Percentiles rank a stretch among this genome's conserved stretches.
Evolutionary conservation across 1,284 basidiomycete species (phyloP).

Genomic region (Tylopilus sp.): DNA sequence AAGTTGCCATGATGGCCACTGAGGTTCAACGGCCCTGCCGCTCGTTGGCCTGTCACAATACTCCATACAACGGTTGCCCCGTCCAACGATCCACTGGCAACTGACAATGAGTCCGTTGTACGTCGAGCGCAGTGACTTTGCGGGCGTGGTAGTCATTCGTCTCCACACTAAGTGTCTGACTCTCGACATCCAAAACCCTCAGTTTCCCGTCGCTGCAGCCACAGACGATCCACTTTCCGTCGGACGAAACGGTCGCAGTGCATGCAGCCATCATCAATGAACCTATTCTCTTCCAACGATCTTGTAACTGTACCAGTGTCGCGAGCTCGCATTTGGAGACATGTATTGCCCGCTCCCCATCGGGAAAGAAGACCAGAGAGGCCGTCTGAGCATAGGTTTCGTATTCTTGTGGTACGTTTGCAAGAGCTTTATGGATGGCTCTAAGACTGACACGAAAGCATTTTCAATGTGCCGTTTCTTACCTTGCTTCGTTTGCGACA

Average conservation of each 20-base stretch:
- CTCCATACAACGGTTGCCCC: constrained; percentile 3
- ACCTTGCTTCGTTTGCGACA: constrained; percentile 6
- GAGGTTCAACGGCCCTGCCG: constrained; percentile 1
- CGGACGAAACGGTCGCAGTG: constrained; percentile 2
- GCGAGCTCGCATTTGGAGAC: neutral
- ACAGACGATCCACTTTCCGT: too few relatives aligned
- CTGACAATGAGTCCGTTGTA: neutral
- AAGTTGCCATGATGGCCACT: neutral
- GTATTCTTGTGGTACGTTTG: neutral
- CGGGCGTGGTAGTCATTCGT: constrained; percentile 1
- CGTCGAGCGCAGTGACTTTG: neutral
- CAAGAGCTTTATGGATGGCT: neutral
- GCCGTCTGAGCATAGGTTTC: too few relatives aligned
- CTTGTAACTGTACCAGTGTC: constrained; percentile 2
- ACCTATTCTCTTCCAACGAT: neutral
- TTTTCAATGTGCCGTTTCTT: neutral
- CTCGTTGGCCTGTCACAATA: neutral
- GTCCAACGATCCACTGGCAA: constrained; percentile 6
- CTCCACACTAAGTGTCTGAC: too few relatives aligned
- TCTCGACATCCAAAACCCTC: neutral
- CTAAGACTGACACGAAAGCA: neutral
- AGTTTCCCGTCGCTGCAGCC: constrained; percentile 5
- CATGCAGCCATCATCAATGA: constrained; percentile 1
- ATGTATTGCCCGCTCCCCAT: constrained; percentile 1
- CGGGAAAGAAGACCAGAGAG: constrained; percentile 6